Percentiles rank a stretch among this genome's conserved stretches.
phyloP scores from a whole-genome alignment of 83 land plant genomes.

The Larix sibirica region DNA sequence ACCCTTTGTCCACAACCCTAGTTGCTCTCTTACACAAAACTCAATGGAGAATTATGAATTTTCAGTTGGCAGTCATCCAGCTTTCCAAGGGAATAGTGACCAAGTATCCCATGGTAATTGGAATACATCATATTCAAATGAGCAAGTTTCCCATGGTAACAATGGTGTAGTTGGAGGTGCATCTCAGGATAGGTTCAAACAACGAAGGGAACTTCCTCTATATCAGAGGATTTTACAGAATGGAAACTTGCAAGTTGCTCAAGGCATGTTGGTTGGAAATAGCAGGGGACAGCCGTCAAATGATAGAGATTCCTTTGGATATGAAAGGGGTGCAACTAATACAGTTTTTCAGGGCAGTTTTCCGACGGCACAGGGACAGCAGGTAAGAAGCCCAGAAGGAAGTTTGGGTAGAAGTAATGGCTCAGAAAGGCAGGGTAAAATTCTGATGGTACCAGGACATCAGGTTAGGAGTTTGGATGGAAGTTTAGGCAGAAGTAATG shows the following conservation, averaged over 20 bases:
- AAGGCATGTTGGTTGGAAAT: conserved; percentile 21
- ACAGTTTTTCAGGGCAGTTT: conserved; percentile 14
- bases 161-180: neutral
- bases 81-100: conserved; percentile 55
- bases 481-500: conserved; percentile 13
- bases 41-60: conserved; percentile 71
- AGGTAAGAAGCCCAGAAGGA: conserved; percentile 2
- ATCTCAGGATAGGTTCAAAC: conserved; percentile 29
- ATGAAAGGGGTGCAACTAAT: neutral
- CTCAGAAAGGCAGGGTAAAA: conserved; percentile 30
- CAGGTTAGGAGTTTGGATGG: conserved; percentile 10
- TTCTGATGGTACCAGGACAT: neutral
- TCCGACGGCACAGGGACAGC: conserved; percentile 3
- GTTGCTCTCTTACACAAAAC: conserved; percentile 79
- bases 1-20: conserved; percentile 72
- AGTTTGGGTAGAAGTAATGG: conserved; percentile 21
- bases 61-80: conserved; percentile 73
- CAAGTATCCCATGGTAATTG: conserved; percentile 45
- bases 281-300: conserved; percentile 9
- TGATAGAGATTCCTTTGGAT: conserved; percentile 5
- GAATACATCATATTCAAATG: conserved; percentile 44
- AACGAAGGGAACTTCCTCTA: conserved; percentile 34
- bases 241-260: conserved; percentile 39
- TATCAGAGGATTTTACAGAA: conserved; percentile 37
- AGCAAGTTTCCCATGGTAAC: conserved; percentile 24